Percentiles rank a stretch among this genome's conserved stretches.
Conservation (phyloP, 2,329 filamentous ascomycete genomes). For the Colletotrichum incanum region DNA sequence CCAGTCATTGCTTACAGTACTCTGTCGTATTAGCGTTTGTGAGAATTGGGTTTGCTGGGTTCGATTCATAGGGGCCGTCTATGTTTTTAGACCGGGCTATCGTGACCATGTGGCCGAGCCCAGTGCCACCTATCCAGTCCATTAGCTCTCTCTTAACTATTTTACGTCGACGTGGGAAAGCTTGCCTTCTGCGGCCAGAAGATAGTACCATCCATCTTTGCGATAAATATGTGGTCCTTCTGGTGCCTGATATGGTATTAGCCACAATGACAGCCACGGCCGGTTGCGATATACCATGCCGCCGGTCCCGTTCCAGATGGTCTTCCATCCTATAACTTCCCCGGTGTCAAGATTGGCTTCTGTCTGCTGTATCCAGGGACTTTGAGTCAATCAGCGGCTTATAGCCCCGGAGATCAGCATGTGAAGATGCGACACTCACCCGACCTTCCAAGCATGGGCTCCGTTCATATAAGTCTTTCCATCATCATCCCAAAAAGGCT, state of each 20-base stretch:
- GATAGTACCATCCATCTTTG: conserved; percentile 67
- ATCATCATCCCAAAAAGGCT: conserved; percentile 72
- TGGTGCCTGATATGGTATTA: conserved; percentile 15
- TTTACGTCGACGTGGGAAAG: not conserved
- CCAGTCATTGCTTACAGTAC: conserved; percentile 50
- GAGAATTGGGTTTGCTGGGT: conserved; percentile 61
- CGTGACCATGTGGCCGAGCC: conserved; percentile 63
- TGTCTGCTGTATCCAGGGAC: conserved; percentile 64
- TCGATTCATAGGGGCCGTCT: conserved; percentile 61
- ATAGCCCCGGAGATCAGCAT: conserved; percentile 55
- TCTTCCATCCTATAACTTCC: conserved; percentile 24
- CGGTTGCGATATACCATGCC: conserved; percentile 13
- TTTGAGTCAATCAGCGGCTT: conserved; percentile 50
- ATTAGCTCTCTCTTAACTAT: not conserved
- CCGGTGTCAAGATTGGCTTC: conserved; percentile 48
- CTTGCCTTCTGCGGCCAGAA: conserved; percentile 65
- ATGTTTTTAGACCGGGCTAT: conserved; percentile 61
- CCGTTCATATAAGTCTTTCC: conserved; percentile 65
- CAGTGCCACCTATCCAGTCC: conserved; percentile 57
- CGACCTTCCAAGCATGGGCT: conserved; percentile 51
- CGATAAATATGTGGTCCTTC: conserved; percentile 71
- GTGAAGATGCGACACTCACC: conserved; percentile 55
- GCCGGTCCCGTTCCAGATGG: conserved; percentile 27
- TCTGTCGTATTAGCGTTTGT: conserved; percentile 60
- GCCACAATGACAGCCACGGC: no score